Evolutionary conservation across 176 grass and related monocot species (phyloP).

Genomic region (Oryza meridionalis): DNA sequence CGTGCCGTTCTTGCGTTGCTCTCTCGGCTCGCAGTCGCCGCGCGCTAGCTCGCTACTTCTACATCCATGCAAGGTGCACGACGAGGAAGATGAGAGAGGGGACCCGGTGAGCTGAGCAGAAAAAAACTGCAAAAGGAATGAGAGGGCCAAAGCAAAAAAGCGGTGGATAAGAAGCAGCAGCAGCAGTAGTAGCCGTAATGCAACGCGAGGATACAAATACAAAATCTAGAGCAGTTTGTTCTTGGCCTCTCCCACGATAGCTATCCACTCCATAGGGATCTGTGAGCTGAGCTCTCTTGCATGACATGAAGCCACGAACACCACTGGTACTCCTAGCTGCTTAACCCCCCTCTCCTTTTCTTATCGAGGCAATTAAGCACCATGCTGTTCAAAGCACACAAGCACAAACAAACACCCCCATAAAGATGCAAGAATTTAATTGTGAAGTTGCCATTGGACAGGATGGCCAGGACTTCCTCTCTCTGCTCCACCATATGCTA

Average conservation of each 20-base stretch:
- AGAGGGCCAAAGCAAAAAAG: slow-evolving; percentile 30
- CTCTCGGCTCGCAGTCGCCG: not conserved
- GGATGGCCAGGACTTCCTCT: slow-evolving; percentile 12
- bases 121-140: slow-evolving; percentile 37
- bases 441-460: slow-evolving; percentile 48
- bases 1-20: not conserved
- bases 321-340: no score
- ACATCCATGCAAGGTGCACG: slow-evolving; percentile 4
- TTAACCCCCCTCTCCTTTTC: not conserved
- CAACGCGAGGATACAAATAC: not conserved
- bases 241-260: slow-evolving; percentile 11
- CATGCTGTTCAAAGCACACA: slow-evolving; percentile 38
- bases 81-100: slow-evolving; percentile 7
- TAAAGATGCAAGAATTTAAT: slow-evolving; percentile 46
- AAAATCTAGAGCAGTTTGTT: slow-evolving; percentile 26
- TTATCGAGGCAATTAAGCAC: slow-evolving; percentile 41
- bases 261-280: slow-evolving; percentile 61
- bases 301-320: not conserved
- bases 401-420: slow-evolving; percentile 9
- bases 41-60: not conserved
- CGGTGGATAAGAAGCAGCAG: slow-evolving; percentile 41
- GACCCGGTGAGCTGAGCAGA: slow-evolving; percentile 38
- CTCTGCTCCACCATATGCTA: not conserved
- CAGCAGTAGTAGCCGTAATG: not conserved
- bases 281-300: slow-evolving; percentile 29